Percentiles rank a stretch among this genome's conserved stretches.
These are phyloP conservation scores for Spathaspora sp. DNA, from an alignment of 805 yeast genomes.

Conservation along the genomic window DNA sequence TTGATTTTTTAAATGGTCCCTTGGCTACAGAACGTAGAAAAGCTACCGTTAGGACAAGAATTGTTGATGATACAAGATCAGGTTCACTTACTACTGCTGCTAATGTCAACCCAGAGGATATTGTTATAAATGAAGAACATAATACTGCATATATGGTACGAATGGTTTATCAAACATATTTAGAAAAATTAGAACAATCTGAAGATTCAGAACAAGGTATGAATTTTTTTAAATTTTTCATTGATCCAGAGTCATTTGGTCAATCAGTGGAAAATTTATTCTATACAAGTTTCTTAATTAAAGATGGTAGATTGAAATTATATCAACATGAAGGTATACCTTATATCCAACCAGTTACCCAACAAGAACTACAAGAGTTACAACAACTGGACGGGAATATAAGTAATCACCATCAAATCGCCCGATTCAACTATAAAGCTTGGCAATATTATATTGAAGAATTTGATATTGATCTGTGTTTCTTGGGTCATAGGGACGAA, in stretches of 20 bases:
- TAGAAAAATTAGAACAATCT: constrained; percentile 15
- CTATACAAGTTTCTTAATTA: constrained; percentile 73
- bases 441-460: constrained; percentile 59
- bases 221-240: constrained; percentile 59
- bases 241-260: constrained; percentile 73
- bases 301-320: constrained; percentile 62
- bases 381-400: constrained; percentile 2
- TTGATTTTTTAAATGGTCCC: constrained; percentile 71
- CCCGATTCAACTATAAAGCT: constrained; percentile 61
- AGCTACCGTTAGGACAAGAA: constrained; percentile 26
- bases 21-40: constrained; percentile 55
- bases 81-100: constrained; percentile 50
- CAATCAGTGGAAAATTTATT: constrained; percentile 84
- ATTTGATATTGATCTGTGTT: constrained; percentile 54
- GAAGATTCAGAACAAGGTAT: constrained; percentile 31
- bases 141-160: constrained; percentile 66
- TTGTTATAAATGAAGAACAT: constrained; percentile 47
- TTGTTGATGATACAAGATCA: constrained; percentile 41
- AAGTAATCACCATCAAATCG: constrained; percentile 59
- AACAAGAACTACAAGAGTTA: constrained; percentile 10
- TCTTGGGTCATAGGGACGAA: constrained; percentile 42
- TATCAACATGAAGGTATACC: constrained; percentile 46
- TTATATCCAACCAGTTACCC: constrained; percentile 35
- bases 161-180: constrained; percentile 43
- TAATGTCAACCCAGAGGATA: constrained; percentile 48